Evolutionary conservation across 805 yeast species (phyloP), one percentile per base, ranked within the genome.

Genomic region (Saitoella complicata): DNA sequence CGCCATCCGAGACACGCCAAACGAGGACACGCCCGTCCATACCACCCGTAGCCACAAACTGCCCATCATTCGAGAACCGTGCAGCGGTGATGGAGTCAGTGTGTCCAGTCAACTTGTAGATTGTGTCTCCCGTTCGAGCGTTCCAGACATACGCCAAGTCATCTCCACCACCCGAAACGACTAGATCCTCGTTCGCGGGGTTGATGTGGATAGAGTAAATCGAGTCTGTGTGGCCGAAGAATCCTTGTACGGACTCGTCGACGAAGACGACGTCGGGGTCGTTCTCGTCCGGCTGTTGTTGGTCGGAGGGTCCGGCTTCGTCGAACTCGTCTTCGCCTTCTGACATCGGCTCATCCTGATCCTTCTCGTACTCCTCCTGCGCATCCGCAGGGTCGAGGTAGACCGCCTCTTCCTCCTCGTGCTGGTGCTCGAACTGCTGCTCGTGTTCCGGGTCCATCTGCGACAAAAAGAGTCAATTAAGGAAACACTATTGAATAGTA

Each of bases 161-260:
- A 61, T 91, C 99, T 47, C 94, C 97, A 38, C 95, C 97, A 32
- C 99, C 98, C 21, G 88, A 72, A n/a, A 78, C 80, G 6, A 83
- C 91, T 60, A 68, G 54, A 29, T 41, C 34, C 11, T 96, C 96
- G 48, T 86, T 68, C 5, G 69, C 69, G 37, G 96, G 96, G 59
- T 91, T 96, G 5, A 77, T 66, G 42, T 82, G 74, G n/a, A 91
- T 69, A 9, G 81, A 69, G 62, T 81, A 88, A 3, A 88, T 73
- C 2, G 95, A 84, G 61, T 91, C 98, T 45, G 73, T 70, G 58
- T 91, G 99, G 52, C 34, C 38, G 11, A 41, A 41, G n/a, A 41
- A 41, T 5, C 43, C 43, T 12, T 41, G 43, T 33, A 41, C 38
- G 1, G 38, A 34, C 21, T 11, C n/a, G 29, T 41, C 43, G 12